These are phyloP conservation scores for Cladophialophora psammophila DNA, from an alignment of 2,329 filamentous ascomycete genomes.

Conservation along the genomic window DNA sequence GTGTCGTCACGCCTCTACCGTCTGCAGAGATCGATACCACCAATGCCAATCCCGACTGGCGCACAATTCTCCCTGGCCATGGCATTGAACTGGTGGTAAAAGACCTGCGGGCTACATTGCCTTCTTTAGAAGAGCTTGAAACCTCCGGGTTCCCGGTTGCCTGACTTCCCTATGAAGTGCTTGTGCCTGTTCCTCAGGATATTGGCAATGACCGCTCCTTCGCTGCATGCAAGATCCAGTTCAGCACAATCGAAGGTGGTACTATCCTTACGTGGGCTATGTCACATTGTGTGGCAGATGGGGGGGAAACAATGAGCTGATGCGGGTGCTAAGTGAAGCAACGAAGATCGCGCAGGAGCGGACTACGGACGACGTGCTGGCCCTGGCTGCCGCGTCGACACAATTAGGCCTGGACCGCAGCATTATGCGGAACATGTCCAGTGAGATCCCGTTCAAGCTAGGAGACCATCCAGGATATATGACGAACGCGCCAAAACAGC, in stretches of 20 bases:
- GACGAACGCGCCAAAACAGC: conserved; percentile 1
- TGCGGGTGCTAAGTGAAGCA: conserved; percentile 17
- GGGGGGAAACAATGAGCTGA: conserved; percentile 16
- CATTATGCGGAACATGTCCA: conserved; percentile 3
- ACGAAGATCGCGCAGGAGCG: conserved; percentile 2
- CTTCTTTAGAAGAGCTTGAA: conserved; percentile 19
- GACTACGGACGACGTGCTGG: neutral
- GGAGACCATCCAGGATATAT: conserved; percentile 21
- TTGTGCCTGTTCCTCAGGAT: conserved; percentile 22
- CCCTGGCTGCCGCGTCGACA: neutral
- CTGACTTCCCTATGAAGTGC: conserved; percentile 9
- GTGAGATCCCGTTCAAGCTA: conserved; percentile 18
- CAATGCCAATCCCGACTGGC: conserved; percentile 12
- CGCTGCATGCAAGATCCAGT: conserved; percentile 22
- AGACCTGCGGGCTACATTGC: conserved; percentile 8
- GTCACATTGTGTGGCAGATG: conserved; percentile 22
- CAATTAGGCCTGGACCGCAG: conserved; percentile 11
- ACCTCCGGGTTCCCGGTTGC: conserved; percentile 1
- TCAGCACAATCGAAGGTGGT: conserved; percentile 18
- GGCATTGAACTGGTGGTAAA: conserved; percentile 19
- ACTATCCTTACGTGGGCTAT: conserved; percentile 22
- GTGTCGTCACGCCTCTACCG: conserved; percentile 8
- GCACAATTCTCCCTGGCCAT: conserved; percentile 13
- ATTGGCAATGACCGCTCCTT: conserved; percentile 15
- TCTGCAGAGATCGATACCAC: conserved; percentile 3